Conservation (phyloP, 352 stramenopile species). For the Phytopythium cucurbitacearum region DNA sequence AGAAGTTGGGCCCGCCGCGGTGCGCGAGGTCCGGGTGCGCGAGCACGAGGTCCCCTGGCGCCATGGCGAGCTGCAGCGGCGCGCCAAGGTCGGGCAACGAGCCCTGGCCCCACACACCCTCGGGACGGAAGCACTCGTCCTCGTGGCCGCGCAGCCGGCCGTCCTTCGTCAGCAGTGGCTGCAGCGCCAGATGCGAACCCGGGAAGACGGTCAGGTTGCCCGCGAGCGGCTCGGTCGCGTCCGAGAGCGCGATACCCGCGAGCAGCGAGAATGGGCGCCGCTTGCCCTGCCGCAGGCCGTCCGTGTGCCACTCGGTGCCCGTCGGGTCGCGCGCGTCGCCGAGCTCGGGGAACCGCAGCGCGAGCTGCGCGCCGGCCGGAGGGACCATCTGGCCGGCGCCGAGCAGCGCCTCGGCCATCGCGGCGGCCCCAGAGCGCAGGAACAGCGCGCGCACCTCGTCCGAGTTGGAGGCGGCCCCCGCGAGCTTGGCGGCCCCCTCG, state of each 20-base stretch:
- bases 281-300: conserved; percentile 74
- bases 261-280: conserved; percentile 69
- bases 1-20: conserved; percentile 78
- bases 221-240: conserved; percentile 47
- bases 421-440: conserved; percentile 35
- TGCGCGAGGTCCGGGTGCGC: conserved; percentile 73
- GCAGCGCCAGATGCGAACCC: conserved; percentile 48
- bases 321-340: conserved; percentile 49
- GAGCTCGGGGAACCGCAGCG: conserved; percentile 69
- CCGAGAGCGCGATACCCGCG: conserved; percentile 64
- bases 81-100: conserved; percentile 60
- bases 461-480: conserved; percentile 68
- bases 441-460: conserved; percentile 59
- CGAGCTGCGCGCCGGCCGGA: conserved; percentile 61
- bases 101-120: conserved; percentile 77
- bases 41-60: conserved; percentile 61
- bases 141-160: conserved; percentile 49
- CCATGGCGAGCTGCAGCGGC: conserved; percentile 53
- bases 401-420: conserved; percentile 65
- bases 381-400: conserved; percentile 34
- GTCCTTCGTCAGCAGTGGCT: conserved; percentile 39
- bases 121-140: conserved; percentile 55
- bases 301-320: conserved; percentile 80
- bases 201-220: conserved; percentile 79
- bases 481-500: conserved; percentile 62